These are phyloP conservation scores for Plasmodium berghei DNA, from an alignment of 169 alveolate species.

Conservation along the genomic window DNA sequence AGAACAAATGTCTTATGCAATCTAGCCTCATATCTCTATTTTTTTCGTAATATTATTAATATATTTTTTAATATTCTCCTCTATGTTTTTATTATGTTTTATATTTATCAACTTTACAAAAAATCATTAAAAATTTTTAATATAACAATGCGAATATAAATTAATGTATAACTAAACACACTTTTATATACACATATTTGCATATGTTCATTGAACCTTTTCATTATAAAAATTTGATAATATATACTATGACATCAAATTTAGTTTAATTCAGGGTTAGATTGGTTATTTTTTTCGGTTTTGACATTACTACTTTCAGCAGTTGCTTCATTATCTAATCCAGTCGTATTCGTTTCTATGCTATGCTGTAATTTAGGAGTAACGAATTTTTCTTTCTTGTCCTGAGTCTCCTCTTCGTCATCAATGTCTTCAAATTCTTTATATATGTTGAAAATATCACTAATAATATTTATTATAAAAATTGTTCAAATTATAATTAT, in stretches of 20 bases:
- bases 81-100: too few relatives aligned
- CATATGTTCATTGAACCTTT: too few relatives aligned
- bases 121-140: too few relatives aligned
- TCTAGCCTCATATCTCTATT: background rate
- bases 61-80: too few relatives aligned
- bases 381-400: background rate
- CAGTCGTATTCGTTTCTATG: constrained; percentile 46
- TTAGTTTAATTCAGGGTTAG: too few relatives aligned
- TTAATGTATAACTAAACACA: too few relatives aligned
- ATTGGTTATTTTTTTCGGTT: too few relatives aligned
- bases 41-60: background rate
- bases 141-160: too few relatives aligned
- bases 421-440: constrained; percentile 71
- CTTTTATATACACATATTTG: too few relatives aligned
- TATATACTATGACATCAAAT: too few relatives aligned
- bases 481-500: background rate
- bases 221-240: too few relatives aligned
- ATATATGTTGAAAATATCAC: constrained; percentile 42
- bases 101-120: too few relatives aligned
- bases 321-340: constrained; percentile 1
- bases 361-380: constrained; percentile 1
- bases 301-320: background rate
- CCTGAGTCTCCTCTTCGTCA: constrained; percentile 25
- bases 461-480: constrained; percentile 4
- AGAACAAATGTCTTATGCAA: constrained; percentile 15